These are phyloP conservation scores for Aspergillus avenaceus DNA, from an alignment of 495 filamentous ascomycete species.

Conservation along the genomic window DNA sequence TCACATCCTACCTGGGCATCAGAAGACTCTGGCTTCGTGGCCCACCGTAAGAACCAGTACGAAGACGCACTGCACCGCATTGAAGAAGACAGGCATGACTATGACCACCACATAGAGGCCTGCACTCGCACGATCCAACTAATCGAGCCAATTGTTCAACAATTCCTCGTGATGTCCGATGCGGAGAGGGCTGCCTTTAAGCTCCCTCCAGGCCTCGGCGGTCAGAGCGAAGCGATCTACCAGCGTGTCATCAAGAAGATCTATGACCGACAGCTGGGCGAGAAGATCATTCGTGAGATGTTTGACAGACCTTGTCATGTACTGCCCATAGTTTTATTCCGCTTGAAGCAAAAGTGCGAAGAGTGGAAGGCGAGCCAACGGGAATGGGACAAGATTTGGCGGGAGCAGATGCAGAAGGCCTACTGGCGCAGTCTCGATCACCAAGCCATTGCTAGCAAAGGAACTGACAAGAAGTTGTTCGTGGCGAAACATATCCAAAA, in stretches of 20 bases:
- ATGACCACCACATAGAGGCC: constrained; percentile 96
- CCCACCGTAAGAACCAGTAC: constrained; percentile 90
- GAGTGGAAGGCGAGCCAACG: constrained; percentile 95
- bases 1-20: constrained; percentile 99
- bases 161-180: constrained; percentile 69
- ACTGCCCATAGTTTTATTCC: constrained; percentile 77
- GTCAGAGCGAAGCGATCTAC: constrained; percentile 93
- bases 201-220: constrained; percentile 78
- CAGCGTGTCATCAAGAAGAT: constrained; percentile 97
- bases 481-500: constrained; percentile 79
- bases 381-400: constrained; percentile 99
- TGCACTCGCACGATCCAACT: constrained; percentile 90
- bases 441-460: constrained; percentile 81
- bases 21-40: constrained; percentile 96
- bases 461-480: constrained; percentile 83
- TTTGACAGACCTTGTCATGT: constrained; percentile 77
- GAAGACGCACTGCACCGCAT: constrained; percentile 94
- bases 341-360: constrained; percentile 89
- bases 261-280: constrained; percentile 81
- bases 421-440: constrained; percentile 96
- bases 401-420: constrained; percentile 82
- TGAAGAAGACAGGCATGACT: constrained; percentile 97
- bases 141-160: constrained; percentile 86
- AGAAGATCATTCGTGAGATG: constrained; percentile 76
- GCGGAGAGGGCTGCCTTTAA: constrained; percentile 68